These are phyloP conservation scores for Camellia granthamiana DNA, from an alignment of 148 eudicot genomes.

Conservation along the genomic window DNA sequence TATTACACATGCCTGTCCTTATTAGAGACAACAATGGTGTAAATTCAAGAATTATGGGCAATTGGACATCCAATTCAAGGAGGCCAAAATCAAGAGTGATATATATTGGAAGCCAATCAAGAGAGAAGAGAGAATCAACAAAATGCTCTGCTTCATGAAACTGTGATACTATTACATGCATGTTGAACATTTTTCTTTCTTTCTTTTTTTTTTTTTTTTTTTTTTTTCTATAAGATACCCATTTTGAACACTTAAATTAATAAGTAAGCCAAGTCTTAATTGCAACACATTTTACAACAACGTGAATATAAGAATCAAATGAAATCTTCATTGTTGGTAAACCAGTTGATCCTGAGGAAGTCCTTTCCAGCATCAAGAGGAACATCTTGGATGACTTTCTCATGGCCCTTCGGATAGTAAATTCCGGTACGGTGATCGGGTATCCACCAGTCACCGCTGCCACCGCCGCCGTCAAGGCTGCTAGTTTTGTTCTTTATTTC, in stretches of 20 bases:
- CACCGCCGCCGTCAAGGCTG: neutral
- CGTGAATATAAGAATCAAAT: neutral
- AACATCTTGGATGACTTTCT: conserved; percentile 45
- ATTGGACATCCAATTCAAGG: too few relatives aligned
- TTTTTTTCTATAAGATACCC: neutral
- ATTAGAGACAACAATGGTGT: too few relatives aligned
- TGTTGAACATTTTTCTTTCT: too few relatives aligned
- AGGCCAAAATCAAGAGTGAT: too few relatives aligned
- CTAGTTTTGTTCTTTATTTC: conserved; percentile 12
- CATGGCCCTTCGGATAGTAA: conserved; percentile 50
- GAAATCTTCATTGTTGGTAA: conserved; percentile 28
- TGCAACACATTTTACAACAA: neutral
- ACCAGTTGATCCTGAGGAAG: conserved; percentile 36
- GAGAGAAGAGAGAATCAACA: too few relatives aligned
- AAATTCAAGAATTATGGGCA: too few relatives aligned
- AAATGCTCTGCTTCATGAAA: too few relatives aligned
- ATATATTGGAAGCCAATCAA: too few relatives aligned
- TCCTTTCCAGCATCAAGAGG: conserved; percentile 36
- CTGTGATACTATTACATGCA: too few relatives aligned
- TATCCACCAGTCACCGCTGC: conserved; percentile 32
- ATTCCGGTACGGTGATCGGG: conserved; percentile 51
- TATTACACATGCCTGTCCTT: too few relatives aligned
- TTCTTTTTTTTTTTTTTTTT: neutral
- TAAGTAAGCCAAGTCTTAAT: neutral
- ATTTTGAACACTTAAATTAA: too few relatives aligned